These are phyloP conservation scores for Hydrangea macrophylla DNA, from an alignment of 148 eudicot species.

Conservation along the genomic window DNA sequence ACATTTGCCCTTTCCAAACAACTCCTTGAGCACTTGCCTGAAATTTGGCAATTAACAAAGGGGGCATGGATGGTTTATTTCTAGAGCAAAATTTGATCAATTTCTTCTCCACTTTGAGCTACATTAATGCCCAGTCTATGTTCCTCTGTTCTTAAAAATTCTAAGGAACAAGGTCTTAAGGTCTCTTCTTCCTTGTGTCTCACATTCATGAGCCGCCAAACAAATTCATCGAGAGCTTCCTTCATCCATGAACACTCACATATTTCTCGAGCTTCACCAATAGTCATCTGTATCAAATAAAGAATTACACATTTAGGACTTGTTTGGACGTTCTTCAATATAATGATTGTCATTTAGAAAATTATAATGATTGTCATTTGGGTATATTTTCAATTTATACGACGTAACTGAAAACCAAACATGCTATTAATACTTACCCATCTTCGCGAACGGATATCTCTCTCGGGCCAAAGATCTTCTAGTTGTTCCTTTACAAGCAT, in stretches of 20 bases:
- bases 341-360: no score
- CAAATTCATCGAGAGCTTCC: conserved; percentile 41
- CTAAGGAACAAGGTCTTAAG: not conserved
- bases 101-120: conserved; percentile 13
- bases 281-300: conserved; percentile 27
- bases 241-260: conserved; percentile 49
- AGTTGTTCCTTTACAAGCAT: conserved; percentile 33
- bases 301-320: no score
- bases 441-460: conserved; percentile 24
- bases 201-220: conserved; percentile 1
- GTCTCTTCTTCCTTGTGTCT: conserved; percentile 7
- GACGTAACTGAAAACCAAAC: not conserved
- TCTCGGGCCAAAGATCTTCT: conserved; percentile 57
- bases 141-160: conserved; percentile 13
- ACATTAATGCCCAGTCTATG: conserved; percentile 5
- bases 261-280: conserved; percentile 31
- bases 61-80: not conserved
- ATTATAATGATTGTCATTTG: not conserved
- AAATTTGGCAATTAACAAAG: not conserved
- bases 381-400: not conserved
- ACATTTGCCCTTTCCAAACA: not conserved
- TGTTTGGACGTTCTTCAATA: no score
- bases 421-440: conserved; percentile 24
- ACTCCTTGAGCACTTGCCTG: not conserved
- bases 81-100: not conserved